Percentiles rank a stretch among this genome's conserved stretches.
phyloP scores from a whole-genome alignment of 148 eudicot species.

The Rhododendron ferrugineum region DNA sequence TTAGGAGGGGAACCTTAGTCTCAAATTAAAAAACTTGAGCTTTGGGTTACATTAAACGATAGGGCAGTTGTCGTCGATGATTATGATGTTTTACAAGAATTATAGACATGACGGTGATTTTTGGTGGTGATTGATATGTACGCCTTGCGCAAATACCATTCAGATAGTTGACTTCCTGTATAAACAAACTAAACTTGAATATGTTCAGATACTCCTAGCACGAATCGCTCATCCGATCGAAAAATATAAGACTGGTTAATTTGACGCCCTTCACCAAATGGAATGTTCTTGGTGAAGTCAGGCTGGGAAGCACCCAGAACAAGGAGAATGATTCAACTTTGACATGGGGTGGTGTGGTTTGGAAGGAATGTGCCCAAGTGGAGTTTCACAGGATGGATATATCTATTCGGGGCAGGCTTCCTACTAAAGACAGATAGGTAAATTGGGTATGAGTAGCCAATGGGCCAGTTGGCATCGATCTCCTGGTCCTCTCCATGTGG shows the following conservation, averaged over 20 bases:
- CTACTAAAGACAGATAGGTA: not conserved
- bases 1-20: not conserved
- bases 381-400: not conserved
- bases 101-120: not conserved
- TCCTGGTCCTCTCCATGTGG: no score
- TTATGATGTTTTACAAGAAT: not conserved
- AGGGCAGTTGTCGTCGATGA: not conserved
- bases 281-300: not conserved
- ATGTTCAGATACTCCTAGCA: not conserved
- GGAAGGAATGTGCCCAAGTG: not conserved
- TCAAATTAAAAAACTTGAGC: not conserved
- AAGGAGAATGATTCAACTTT: not conserved
- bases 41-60: not conserved
- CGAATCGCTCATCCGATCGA: not conserved
- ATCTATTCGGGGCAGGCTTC: not conserved
- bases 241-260: not conserved
- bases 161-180: not conserved
- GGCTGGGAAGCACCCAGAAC: not conserved
- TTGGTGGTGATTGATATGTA: not conserved
- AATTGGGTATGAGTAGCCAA: no score
- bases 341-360: slow-evolving; percentile 3
- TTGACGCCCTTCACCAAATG: not conserved
- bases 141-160: not conserved
- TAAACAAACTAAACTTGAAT: not conserved
- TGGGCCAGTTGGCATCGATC: no score